These are phyloP conservation scores for Staphylotrichum tortipilum DNA, from an alignment of 495 filamentous ascomycete genomes.

Conservation along the genomic window DNA sequence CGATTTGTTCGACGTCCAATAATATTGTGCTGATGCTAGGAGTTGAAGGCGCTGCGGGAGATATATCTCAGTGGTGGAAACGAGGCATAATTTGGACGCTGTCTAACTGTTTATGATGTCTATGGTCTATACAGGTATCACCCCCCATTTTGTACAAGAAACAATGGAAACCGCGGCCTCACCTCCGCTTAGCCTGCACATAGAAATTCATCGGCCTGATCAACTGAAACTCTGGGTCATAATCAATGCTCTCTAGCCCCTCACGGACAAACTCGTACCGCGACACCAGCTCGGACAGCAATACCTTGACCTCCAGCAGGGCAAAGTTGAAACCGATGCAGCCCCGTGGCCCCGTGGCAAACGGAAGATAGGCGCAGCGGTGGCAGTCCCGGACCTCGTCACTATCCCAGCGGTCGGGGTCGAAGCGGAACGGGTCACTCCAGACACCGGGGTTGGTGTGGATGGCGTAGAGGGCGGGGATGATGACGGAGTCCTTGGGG, in stretches of 20 bases:
- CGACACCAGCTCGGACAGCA: constrained; percentile 44
- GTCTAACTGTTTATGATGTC: no score
- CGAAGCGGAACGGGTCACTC: constrained; percentile 44
- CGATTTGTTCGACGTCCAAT: no score
- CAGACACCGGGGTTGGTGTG: constrained; percentile 46
- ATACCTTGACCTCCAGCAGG: constrained; percentile 44
- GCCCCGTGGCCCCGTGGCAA: constrained; percentile 40
- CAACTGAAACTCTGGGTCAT: constrained; percentile 50
- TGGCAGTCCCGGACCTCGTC: constrained; percentile 39
- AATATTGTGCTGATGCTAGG: no score
- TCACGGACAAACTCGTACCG: constrained; percentile 43
- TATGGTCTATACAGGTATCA: no score
- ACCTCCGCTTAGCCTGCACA: constrained; percentile 37
- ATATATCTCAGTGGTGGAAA: no score
- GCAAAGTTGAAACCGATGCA: constrained; percentile 56
- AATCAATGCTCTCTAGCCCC: constrained; percentile 35
- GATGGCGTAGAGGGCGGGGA: constrained; percentile 42
- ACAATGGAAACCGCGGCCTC: no score
- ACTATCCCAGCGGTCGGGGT: constrained; percentile 48
- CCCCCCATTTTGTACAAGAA: no score
- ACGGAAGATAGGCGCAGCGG: constrained; percentile 42
- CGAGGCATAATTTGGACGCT: no score
- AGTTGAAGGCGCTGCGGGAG: no score
- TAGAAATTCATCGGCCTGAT: constrained; percentile 51
- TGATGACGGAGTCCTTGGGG: constrained; percentile 40